These are phyloP conservation scores for Adansonia digitata DNA, from an alignment of 345 rosid genomes.

Conservation along the genomic window DNA sequence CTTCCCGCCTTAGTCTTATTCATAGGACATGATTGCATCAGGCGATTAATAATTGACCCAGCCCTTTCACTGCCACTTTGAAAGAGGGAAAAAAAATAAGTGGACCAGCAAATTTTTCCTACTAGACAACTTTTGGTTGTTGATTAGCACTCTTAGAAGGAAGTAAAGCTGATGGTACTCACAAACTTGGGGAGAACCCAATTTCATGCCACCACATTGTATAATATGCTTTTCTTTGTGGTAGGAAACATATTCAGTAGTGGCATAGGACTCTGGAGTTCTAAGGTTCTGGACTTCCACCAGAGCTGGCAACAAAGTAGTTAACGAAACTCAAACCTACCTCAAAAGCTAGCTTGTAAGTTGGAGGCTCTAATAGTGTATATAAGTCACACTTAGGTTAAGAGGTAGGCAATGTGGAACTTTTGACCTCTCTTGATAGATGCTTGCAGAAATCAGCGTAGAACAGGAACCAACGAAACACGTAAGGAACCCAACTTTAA, in stretches of 20 bases:
- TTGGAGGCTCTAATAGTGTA: no score
- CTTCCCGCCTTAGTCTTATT: background rate
- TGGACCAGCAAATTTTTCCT: background rate
- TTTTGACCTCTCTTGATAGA: background rate
- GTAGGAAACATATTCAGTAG: background rate
- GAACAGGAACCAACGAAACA: background rate
- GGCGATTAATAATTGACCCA: background rate
- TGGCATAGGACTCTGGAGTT: background rate
- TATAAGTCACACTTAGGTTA: no score
- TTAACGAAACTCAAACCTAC: no score
- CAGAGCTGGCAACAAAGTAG: background rate
- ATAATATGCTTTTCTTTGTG: background rate
- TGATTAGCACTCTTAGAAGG: background rate
- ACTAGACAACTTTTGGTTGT: background rate
- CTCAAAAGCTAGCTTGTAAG: no score
- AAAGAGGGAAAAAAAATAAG: background rate
- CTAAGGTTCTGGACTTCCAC: background rate
- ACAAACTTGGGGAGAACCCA: background rate
- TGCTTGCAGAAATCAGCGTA: background rate
- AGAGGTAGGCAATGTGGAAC: background rate
- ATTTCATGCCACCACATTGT: background rate
- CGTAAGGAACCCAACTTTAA: background rate
- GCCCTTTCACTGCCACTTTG: background rate
- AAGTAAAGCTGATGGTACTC: background rate
- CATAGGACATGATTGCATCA: background rate